A percentile compares a stretch with the other conserved stretches of the same genome.
These are phyloP conservation scores for Symmetrospora coprosmae DNA, from an alignment of 768 basidiomycete species.

Conservation along the genomic window DNA sequence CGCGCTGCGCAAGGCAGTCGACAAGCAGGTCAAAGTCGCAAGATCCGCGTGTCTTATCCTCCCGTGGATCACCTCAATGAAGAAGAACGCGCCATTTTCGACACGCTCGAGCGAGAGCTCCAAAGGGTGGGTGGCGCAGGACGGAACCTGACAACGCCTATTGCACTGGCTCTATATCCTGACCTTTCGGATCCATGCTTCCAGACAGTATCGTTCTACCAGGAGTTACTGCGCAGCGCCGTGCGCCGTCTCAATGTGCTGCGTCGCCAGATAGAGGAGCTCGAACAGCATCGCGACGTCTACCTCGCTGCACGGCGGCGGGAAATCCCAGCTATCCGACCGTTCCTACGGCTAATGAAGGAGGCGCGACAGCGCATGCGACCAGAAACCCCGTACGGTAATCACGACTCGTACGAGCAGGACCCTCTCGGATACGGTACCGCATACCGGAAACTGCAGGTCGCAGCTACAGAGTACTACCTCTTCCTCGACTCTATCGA, in stretches of 20 bases:
- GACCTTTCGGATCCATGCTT: not conserved
- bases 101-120: not conserved
- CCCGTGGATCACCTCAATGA: not conserved
- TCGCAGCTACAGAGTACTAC: not conserved
- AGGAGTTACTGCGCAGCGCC: not conserved
- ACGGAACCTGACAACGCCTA: too few species aligned
- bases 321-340: not conserved
- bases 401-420: not conserved
- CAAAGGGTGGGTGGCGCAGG: not conserved
- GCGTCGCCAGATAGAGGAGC: not conserved
- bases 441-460: not conserved
- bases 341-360: not conserved
- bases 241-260: not conserved
- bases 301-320: not conserved
- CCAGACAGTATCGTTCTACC: slow-evolving; percentile 5
- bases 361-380: not conserved
- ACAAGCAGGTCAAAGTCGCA: not conserved
- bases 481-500: not conserved
- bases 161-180: not conserved
- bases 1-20: not conserved
- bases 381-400: not conserved
- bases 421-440: not conserved
- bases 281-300: not conserved
- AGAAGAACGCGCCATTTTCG: not conserved
- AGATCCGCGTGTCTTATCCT: not conserved